Evolutionary conservation across 2,329 filamentous ascomycete species (phyloP), one percentile per base, ranked within the genome.

Genomic region (Cyclaneusma minus): DNA sequence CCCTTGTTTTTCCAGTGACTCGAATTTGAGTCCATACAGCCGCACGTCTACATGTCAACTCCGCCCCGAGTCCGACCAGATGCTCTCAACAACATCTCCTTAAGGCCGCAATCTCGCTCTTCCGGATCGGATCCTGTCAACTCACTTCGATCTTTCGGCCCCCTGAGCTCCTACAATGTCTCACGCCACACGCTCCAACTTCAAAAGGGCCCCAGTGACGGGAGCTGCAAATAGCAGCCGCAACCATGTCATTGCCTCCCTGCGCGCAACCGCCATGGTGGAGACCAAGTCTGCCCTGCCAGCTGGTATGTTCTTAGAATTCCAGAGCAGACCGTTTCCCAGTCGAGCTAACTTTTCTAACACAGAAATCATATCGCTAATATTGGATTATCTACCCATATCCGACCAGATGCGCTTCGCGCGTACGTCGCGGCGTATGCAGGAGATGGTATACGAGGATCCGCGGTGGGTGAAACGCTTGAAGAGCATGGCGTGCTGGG

Each of bases 381-480:
- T 98, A 38, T 68, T 98, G 45, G 83, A 94, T 47, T 84, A 91
- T 55, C 69, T 95, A 20, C 78, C 82, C 20, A 67, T 93, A 15
- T 59, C 76, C 33, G 87, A 94, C 50, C 74, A 92, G 43, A 68
- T 95, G 48, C 71, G 73, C 39, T 87, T 83, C 47, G 87, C 89
- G 22, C 74, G 77, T 35, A 74, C 80, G 13, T 93, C 83, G 31
- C 78, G 70, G 45, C 79, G 82, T 33, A 70, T 95, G 64, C 77
- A 79, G 47, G 89, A 98, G 54, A 98, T 98, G 85, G 85, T 94
- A 3, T 98, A 95, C 53, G 89, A 98, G 50, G 89, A 98, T 51
- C 82, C 84, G 25, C 68, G 87, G 56, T 98, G 89, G 89, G 79
- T 95, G 20, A 72, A 81, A 36, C 68, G 81, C 35, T 54, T 98